Conservation (phyloP, 352 stramenopile species). For the Phytophthora vignae region DNA sequence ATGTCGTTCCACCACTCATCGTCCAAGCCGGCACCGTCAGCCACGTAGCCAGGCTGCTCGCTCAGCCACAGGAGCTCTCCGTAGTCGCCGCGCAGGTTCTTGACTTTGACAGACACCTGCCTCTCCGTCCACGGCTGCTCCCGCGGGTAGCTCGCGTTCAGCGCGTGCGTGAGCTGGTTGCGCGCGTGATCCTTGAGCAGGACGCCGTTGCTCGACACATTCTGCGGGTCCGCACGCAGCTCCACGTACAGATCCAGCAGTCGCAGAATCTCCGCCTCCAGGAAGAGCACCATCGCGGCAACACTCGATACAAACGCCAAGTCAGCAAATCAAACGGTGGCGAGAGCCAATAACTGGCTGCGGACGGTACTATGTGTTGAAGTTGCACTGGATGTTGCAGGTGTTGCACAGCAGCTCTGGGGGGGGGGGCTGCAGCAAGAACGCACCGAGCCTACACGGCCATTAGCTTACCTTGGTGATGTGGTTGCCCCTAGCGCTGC, state of each 20-base stretch:
- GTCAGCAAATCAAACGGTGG: background rate
- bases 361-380: slow-evolving; percentile 5
- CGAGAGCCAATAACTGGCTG: slow-evolving; percentile 6
- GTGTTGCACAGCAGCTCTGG: too few species aligned
- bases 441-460: too few species aligned
- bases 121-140: slow-evolving; percentile 54
- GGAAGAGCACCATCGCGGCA: slow-evolving; percentile 63
- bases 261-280: slow-evolving; percentile 53
- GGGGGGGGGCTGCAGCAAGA: too few species aligned
- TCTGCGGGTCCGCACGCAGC: slow-evolving; percentile 47
- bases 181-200: slow-evolving; percentile 57
- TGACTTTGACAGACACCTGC: slow-evolving; percentile 72
- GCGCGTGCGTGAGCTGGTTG: slow-evolving; percentile 48
- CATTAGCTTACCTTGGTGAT: too few species aligned
- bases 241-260: slow-evolving; percentile 62
- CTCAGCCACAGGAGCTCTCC: slow-evolving; percentile 55
- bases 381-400: slow-evolving; percentile 11
- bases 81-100: slow-evolving; percentile 72
- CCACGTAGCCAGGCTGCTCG: slow-evolving; percentile 52
- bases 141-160: slow-evolving; percentile 53
- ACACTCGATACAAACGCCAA: background rate
- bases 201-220: slow-evolving; percentile 56
- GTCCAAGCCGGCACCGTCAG: slow-evolving; percentile 39
- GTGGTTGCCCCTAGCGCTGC: background rate
- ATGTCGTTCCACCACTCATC: slow-evolving; percentile 62